A percentile compares a stretch with the other conserved stretches of the same genome.
Evolutionary conservation across 352 stramenopile species (phyloP).

Genomic region (Aphanomyces stellatus): DNA sequence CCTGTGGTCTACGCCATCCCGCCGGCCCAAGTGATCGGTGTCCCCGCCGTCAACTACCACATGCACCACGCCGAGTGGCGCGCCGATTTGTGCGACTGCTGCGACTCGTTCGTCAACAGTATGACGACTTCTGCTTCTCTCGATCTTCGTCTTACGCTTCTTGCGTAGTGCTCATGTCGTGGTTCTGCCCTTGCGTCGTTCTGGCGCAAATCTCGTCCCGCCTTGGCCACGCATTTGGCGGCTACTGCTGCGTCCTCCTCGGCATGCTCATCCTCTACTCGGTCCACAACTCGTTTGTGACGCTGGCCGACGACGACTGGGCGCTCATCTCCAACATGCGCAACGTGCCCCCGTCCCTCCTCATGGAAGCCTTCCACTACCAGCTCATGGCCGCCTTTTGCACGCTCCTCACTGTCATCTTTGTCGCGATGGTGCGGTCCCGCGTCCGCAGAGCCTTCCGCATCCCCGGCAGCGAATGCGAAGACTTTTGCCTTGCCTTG

Average conservation of each 20-base stretch:
- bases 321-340: neutral
- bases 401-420: neutral
- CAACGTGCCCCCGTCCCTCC: neutral
- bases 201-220: conserved; percentile 4
- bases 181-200: neutral
- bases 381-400: neutral
- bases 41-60: neutral
- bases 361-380: neutral
- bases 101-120: conserved; percentile 37
- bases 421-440: conserved; percentile 5
- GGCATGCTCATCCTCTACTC: neutral
- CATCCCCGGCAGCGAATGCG: conserved; percentile 11
- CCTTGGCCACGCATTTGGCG: conserved; percentile 3
- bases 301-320: neutral
- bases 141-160: neutral
- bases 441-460: conserved; percentile 16
- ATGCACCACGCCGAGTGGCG: conserved; percentile 23
- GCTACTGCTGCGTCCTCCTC: neutral
- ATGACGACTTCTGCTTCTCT: neutral
- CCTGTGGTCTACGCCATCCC: neutral
- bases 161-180: conserved; percentile 4
- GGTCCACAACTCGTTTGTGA: neutral
- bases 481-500: conserved; percentile 9
- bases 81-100: conserved; percentile 33
- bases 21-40: neutral